Evolutionary conservation across 805 yeast genomes (phyloP), one percentile per base, ranked within the genome.

Genomic region (Starmera amethionina): DNA sequence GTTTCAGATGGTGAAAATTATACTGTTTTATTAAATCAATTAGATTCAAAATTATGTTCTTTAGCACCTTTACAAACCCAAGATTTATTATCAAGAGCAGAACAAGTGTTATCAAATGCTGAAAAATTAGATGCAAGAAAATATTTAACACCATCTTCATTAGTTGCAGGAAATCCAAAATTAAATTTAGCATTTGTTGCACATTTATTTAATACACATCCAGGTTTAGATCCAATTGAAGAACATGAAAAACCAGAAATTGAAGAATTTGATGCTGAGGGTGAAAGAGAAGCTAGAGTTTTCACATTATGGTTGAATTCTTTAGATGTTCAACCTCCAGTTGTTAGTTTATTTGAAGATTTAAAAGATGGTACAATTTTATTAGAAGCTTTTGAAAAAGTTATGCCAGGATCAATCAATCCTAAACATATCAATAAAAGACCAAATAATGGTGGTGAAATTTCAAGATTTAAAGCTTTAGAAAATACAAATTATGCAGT

Each of bases 401-500:
- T 93, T 34, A 74, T 88, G 68, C 97, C 97, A 2, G 97, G 97
- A 12, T 75, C 85, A 4, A 95, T 90, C 32, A 77, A 86, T 50
- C 65, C 72, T 59, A 81, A 75, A 53, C 83, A 76, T 55, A 80
- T 90, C 38, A 93, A 93, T 66, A 82, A 89, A 63, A 80, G 75
- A 54, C 94, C 95, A n/a, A 60, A 73, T 1, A 68, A 70, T 37
- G 94, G 90, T 29, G 63, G 64, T 10, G 96, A 88, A 56, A 52
- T 93, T 48, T 76, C 87, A 34, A 77, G 97, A 50, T 93, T 93
- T 69, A 93, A 90, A 65, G 96, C 96, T 1, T 73, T 93, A 43
- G 98, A 93, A 64, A 93, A 93, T 62, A 87, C 95, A n/a, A 93
- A 93, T 63, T 93, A 93, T 57, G 96, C 95, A n/a, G 97, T 93